A percentile compares a stretch with the other conserved stretches of the same genome.
These are phyloP conservation scores for Babesia bovis DNA, from an alignment of 169 alveolate genomes.

Conservation along the genomic window DNA sequence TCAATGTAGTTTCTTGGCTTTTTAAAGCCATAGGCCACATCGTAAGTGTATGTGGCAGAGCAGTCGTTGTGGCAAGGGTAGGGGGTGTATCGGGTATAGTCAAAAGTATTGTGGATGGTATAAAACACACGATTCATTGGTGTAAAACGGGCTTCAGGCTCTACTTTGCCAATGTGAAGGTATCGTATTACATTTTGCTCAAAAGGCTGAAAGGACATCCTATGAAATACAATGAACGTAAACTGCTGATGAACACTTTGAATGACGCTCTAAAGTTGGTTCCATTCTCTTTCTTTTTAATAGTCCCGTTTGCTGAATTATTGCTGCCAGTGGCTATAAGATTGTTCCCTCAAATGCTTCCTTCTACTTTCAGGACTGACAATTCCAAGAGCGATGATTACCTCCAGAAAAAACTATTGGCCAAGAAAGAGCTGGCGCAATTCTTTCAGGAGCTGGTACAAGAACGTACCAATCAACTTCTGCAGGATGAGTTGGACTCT, in stretches of 20 bases:
- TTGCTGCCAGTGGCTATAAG: conserved; percentile 84
- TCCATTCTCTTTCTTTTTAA: conserved; percentile 85
- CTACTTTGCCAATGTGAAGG: conserved; percentile 75
- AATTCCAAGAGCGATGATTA: conserved; percentile 74
- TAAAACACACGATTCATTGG: conserved; percentile 77
- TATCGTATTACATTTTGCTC: conserved; percentile 72
- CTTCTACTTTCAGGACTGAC: conserved; percentile 83
- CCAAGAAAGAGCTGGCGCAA: conserved; percentile 84
- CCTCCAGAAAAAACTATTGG: conserved; percentile 80
- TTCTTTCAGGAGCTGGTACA: conserved; percentile 84
- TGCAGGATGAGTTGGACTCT: conserved; percentile 73
- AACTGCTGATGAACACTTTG: conserved; percentile 79
- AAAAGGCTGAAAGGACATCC: conserved; percentile 82
- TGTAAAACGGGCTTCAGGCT: conserved; percentile 77
- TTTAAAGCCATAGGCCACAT: conserved; percentile 38
- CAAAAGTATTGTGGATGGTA: conserved; percentile 55
- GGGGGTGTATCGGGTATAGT: conserved; percentile 63
- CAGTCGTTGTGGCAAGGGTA: conserved; percentile 46
- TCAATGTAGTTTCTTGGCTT: conserved; percentile 19
- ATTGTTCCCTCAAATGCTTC: conserved; percentile 86
- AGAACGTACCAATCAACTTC: conserved; percentile 71
- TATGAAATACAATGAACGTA: conserved; percentile 79
- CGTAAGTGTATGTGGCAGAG: conserved; percentile 46
- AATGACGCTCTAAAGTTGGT: conserved; percentile 84
- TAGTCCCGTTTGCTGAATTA: conserved; percentile 87